Base-by-base conservation (phyloP, 257 asterid genomes). In the Datura wrightii region DNA sequence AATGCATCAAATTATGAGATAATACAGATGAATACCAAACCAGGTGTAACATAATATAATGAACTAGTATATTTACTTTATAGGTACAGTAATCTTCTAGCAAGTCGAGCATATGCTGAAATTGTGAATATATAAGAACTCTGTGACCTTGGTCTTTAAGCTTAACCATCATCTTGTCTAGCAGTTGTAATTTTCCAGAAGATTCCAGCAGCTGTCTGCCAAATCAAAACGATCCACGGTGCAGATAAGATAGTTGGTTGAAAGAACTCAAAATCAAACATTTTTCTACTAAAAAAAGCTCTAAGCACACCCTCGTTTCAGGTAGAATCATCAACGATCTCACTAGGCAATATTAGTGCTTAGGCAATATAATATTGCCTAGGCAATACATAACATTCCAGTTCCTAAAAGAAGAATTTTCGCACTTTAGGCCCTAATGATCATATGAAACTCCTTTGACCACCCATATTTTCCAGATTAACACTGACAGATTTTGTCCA, bases 121-220 rank as follows among this genome's bases (percentile, higher is more conserved):
- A 97, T 86, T 97, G 99, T 34, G 99, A 83, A 90, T 97, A 97
- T 83, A 97, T 89, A 85, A 97, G 84, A 88, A 97, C 98, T 87
- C 99, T 91, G 89, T 97, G 99, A 83, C 99, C 98, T 88, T 94
- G 97, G 87, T 97, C 97, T 90, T 92, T 97, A 71, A 97, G 99
- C 87, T 93, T 97, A 78, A 95, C 85, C 99, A 97, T 95, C 99
- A 97, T 95, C 92, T 97, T 97, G 90, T 95, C 99, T 90, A 97
- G 90, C 74, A 97, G 98, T 50, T 97, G 99, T 84, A 97, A 86
- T 83, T 97, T 97, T 18, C 99, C 99, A 56, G 99, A 97, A 83
- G 97, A 87, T 87, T 97, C 99, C 88, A 95, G 82, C 84, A 97
- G 92, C 87, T 91, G 97, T 83, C 99, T 97, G 94, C 85, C 85